Evolutionary conservation across 2,329 filamentous ascomycete species (phyloP), one percentile per base, ranked within the genome.

Genomic region (Neonectria coccinea): DNA sequence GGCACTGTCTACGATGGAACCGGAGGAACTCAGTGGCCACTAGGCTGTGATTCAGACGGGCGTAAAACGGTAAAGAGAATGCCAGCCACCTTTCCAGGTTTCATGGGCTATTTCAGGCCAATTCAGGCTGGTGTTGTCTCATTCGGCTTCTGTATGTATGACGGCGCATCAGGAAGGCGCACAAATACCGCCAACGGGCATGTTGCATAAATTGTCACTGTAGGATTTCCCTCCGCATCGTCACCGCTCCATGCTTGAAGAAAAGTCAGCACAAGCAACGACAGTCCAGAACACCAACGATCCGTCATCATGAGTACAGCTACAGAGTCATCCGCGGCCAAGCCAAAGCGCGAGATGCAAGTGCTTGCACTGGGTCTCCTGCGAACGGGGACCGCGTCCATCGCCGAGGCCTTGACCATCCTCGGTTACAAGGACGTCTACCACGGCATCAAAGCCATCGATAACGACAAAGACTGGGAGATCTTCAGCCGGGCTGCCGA

Each of bases 391-490:
- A 73, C 75, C 18, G 73, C 74, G 1, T 80, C 78, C n/a, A 75
- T 80, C 44, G 70, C 73, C 1, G 65, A 75, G 8, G 78, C 78
- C 1, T 75, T 79, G 39, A 69, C 68, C 0, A 69, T 73, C 2
- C 67, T 79, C 0, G 77, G 77, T 57, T 79, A 78, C 64, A 51
- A 75, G 6, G 68, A 75, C 45, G 77, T 79, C 7, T 75, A 77
- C 56, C 78, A 79, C 45, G 71, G 70, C 6, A 56, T 74, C 51
- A 64, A 74, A 20, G 69, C 66, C 22, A 60, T 78, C 14, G 65
- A 75, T 36, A 55, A 60, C 7, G 54, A 64, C 2, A 18, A 64
- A 22, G 70, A 76, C 11, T 78, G 73, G 73, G 53, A 39, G 2
- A 36, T 73, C 2, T 54, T 78, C 2, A 67, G 73, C 22, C 66